A percentile compares a stretch with the other conserved stretches of the same genome.
phyloP scores from a whole-genome alignment of 2,329 filamentous ascomycete species.

The Dothideomycetidae sp. region DNA sequence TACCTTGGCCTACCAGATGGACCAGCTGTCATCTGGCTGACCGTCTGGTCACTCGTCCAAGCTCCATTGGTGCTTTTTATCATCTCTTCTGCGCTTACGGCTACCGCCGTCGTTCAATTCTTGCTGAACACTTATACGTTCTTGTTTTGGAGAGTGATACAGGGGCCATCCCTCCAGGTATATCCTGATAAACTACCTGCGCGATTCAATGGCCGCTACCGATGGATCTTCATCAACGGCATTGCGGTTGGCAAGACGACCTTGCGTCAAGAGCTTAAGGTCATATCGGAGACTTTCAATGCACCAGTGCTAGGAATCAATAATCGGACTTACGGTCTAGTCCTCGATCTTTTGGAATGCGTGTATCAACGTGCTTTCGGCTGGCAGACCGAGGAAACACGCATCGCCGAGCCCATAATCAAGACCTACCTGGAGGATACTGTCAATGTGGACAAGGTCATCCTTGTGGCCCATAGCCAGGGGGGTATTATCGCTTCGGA shows the following conservation, averaged over 20 bases:
- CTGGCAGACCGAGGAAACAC: conserved; percentile 53
- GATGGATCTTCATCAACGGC: conserved; percentile 9
- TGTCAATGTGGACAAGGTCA: conserved; percentile 46
- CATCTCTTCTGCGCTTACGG: background rate
- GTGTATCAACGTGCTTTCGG: conserved; percentile 60
- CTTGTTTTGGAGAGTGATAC: conserved; percentile 6
- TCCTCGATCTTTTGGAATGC: conserved; percentile 67
- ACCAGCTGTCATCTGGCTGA: conserved; percentile 4
- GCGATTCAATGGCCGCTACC: conserved; percentile 2
- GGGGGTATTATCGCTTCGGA: conserved; percentile 61
- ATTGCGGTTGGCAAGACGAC: conserved; percentile 4
- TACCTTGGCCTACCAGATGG: conserved; percentile 4
- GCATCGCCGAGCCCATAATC: conserved; percentile 31
- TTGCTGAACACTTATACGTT: conserved; percentile 1
- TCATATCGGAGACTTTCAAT: conserved; percentile 8
- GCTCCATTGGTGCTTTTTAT: background rate
- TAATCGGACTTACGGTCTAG: conserved; percentile 37
- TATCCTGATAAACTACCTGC: background rate
- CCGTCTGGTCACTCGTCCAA: conserved; percentile 6
- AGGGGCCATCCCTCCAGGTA: conserved; percentile 6
- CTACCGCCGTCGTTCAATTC: conserved; percentile 3
- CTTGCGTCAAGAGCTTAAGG: conserved; percentile 4
- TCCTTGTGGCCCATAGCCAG: conserved; percentile 64
- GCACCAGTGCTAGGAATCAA: conserved; percentile 25
- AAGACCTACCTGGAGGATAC: conserved; percentile 46